Evolutionary conservation across 805 yeast genomes (phyloP), one percentile per base, ranked within the genome.

Genomic region (Kregervanrija delftensis): DNA sequence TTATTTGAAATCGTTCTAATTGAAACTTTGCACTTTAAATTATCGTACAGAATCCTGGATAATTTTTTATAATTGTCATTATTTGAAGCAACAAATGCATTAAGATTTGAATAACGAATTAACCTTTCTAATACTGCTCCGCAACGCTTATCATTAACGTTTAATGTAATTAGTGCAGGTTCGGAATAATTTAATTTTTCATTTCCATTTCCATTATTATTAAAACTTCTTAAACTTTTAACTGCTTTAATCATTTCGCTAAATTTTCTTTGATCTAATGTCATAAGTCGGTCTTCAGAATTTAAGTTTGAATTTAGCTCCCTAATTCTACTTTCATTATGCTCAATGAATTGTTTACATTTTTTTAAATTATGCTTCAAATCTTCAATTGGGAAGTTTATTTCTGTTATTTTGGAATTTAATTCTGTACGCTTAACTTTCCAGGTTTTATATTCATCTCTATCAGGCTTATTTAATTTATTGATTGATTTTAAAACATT

Each of bases 141-240:
- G 53, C 72, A 74, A 9, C 59, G 52, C 9, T 64, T 59, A 46
- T 80, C 74, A 1, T 67, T 69, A 0, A 82, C 76, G 4, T 75
- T 69, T 16, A 91, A 70, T 0, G 84, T 71, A 28, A 88, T 66
- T 8, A 82, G 62, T 0, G 97, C 90, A 1, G 96, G 95, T 55
- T 85, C 95, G 46, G 69, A 77, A 43, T 85, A 76, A 11, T 62
- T 56, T 41, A 80, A 28, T n/a, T 41, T 34, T 11, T 35, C 16
- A 15, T 15, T 33, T 2, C 48, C 38, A 5, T 41, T 67, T 5
- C 59, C 57, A 1, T 56, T 54, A 22, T 62, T 57, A 15, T 66
- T 44, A 12, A 36, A 52, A 11, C 64, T 50, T 39, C 83, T 67
- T 37, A 83, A 57, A 12, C 65, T 54, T 28, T 57, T 45, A 2